Base-by-base conservation (phyloP, 345 rosid genomes). In the Mangifera indica region DNA sequence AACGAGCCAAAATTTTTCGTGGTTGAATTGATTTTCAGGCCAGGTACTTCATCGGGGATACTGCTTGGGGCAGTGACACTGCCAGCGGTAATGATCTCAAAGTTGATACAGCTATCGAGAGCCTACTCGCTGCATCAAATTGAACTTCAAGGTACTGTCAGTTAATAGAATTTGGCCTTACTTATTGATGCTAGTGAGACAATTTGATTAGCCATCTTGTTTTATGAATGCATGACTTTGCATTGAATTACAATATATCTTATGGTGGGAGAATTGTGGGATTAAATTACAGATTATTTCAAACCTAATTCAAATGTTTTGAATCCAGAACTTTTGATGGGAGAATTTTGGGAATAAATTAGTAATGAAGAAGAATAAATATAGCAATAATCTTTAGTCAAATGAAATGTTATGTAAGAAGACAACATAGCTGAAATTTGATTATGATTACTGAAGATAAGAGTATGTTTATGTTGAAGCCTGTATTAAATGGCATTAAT, bases 11-110 rank as follows among this genome's bases (percentile, higher is more conserved):
- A 29, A 1, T n/a, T 3, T 32, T 60, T 59, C 10, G 2, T 29
- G 37, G 13, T 10, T 71, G 48, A 26, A 10, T 62, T 65, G 45
- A 21, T 52, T 24, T 76, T 54, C 79, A 94, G 98, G 77, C 84
- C 84, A 2, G 99, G 92, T 49, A 98, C 86, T 71, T 86, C 98
- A 1, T 92, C 99, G 5, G 99, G 99, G 78, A 89, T 95, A 69
- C 77, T 92, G 58, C 77, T 95, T 0, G 98, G 96, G 64, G 90
- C 96, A 14, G 88, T 89, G 45, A 89, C 98, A 42, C 85, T 95
- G 74, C 97, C 99, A 0, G 58, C 89, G 60, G 83, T 95, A 48
- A 86, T 90, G 84, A 71, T 95, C 18, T 88, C 97, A 1, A 92
- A 88, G 81, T 60, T 92, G 74, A 77, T 88, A 26, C 99, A 90